phyloP scores from a whole-genome alignment of 2,329 filamentous ascomycete species.

The Periconia digitata region DNA sequence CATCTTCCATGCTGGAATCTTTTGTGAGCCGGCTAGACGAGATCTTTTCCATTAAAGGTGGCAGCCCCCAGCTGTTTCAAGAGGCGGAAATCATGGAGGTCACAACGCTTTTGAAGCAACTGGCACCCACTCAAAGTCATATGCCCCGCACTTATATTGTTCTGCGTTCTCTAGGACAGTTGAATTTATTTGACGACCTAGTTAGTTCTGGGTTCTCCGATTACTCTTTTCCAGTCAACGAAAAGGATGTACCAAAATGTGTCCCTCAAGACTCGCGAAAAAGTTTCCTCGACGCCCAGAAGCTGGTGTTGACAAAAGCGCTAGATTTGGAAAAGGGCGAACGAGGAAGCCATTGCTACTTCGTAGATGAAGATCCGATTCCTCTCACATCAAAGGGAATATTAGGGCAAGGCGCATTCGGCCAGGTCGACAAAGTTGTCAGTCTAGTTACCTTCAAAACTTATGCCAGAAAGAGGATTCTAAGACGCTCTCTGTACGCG shows the following conservation, averaged over 20 bases:
- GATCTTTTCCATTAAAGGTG: neutral
- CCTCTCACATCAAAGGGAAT: conserved; percentile 20
- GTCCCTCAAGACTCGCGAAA: conserved; percentile 8
- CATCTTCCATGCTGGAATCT: neutral
- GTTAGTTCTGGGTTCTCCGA: conserved; percentile 22
- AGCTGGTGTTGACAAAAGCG: conserved; percentile 18
- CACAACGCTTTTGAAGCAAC: neutral
- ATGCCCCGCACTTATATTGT: conserved; percentile 7
- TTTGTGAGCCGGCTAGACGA: neutral
- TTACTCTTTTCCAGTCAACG: conserved; percentile 28
- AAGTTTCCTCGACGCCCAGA: conserved; percentile 24
- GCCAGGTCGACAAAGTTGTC: conserved; percentile 26
- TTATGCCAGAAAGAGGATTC: conserved; percentile 35
- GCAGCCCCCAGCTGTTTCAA: neutral
- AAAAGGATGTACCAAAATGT: conserved; percentile 16
- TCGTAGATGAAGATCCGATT: conserved; percentile 16
- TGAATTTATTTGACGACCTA: conserved; percentile 3
- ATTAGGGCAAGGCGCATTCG: conserved; percentile 26
- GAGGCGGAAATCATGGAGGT: neutral
- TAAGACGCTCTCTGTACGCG: conserved; percentile 15
- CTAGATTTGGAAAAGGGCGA: conserved; percentile 9
- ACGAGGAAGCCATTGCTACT: conserved; percentile 24
- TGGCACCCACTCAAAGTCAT: neutral
- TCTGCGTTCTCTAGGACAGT: conserved; percentile 5
- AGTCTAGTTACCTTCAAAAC: conserved; percentile 24